Base-by-base conservation (phyloP, 345 rosid genomes). In the Stellera chamaejasme region DNA sequence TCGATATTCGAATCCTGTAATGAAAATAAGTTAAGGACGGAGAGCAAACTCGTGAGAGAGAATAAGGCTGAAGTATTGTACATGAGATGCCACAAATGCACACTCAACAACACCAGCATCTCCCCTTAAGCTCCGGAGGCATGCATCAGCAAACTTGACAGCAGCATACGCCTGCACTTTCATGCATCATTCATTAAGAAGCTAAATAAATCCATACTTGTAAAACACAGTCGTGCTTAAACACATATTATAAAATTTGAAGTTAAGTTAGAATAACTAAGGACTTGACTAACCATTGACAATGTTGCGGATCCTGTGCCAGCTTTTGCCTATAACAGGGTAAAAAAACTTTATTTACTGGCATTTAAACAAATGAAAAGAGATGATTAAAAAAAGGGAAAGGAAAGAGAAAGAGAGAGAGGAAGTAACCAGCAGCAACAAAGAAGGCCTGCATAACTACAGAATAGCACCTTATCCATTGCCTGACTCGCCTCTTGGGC, bases 271-370 rank as follows among this genome's bases (percentile, higher is more conserved):
- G 9, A 43, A 13, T 43, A 27, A 19, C 44, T 44, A 23, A 43
- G 51, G 27, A 16, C 39, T 19, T 43, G 13, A 65, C 83, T 43
- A 54, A 93, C 99, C 99, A 93, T 93, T 0, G 99, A 93, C 39
- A 89, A 70, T 36, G 99, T 93, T 32, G 99, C 99, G 46, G 99
- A 93, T 63, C 97, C 99, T 48, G 96, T 46, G 45, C 99, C 99
- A 74, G 99, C 96, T 77, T 87, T 93, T 57, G 99, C 99, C 99
- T 93, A 77, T 69, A 73, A 66, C 56, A 55, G 36, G 23, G 52
- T 27, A 53, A 54, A 46, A 41, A 9, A 43, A 55, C 9, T 45
- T 49, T 19, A 27, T 43, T 61, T 36, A 55, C 25, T 27, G 27
- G 14, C 10, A 14, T 41, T 48, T 41, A 32, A 0, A 32, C 9